Conservation (phyloP, 371 early-diverging fungal species). For the Mortierella sp. region DNA sequence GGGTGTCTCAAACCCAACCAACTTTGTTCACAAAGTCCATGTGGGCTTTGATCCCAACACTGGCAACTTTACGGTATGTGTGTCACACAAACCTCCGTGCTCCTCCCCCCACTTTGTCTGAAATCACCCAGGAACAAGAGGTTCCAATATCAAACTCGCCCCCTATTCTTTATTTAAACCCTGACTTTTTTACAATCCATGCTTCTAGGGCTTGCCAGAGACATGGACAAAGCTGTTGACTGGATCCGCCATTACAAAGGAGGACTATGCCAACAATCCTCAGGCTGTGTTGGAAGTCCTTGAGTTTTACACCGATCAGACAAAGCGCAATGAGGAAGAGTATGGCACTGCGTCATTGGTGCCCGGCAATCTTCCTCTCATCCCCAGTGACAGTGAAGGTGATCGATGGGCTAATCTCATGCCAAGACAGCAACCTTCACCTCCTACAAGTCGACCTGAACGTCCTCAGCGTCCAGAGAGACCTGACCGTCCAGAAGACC, state of each 20-base stretch:
- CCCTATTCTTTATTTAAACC: neutral
- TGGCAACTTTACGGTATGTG: conserved; percentile 90
- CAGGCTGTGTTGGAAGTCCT: conserved; percentile 97
- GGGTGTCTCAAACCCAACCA: conserved; percentile 94
- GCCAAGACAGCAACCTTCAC: conserved; percentile 39
- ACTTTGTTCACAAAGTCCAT: conserved; percentile 96
- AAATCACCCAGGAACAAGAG: too few relatives aligned
- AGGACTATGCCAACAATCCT: conserved; percentile 96
- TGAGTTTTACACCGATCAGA: conserved; percentile 94
- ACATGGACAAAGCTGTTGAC: conserved; percentile 94
- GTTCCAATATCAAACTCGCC: neutral
- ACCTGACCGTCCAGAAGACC: conserved; percentile 33
- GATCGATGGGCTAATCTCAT: conserved; percentile 55
- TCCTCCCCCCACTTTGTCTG: too few relatives aligned
- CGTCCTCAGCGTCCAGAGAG: conserved; percentile 50
- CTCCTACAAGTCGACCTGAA: conserved; percentile 43
- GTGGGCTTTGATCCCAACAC: conserved; percentile 96
- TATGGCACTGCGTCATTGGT: conserved; percentile 57
- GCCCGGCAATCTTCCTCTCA: conserved; percentile 33
- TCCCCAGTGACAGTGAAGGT: conserved; percentile 31
- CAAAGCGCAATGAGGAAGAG: conserved; percentile 65
- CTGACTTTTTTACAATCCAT: neutral
- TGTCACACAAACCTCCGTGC: conserved; percentile 13
- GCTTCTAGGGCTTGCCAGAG: conserved; percentile 86
- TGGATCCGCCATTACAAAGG: conserved; percentile 92